Base-by-base conservation (phyloP, 140 eudicot species). In the Oenanthe javanica region DNA sequence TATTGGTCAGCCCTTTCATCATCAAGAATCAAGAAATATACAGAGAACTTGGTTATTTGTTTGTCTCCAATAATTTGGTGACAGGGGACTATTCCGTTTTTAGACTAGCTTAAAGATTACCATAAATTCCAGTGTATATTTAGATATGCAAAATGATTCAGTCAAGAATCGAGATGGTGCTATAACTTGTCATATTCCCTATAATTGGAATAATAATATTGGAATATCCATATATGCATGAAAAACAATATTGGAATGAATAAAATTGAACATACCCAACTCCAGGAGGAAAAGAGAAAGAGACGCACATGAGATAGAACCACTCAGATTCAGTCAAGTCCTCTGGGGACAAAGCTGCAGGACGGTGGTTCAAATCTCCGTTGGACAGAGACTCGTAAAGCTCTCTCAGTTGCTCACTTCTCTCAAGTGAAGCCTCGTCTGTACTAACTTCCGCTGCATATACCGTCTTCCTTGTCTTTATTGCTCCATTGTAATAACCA, bases 251-350 rank as follows among this genome's bases (percentile, higher is more conserved):
- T 4, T 2, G 2, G 19, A 23, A 72, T 71, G 21, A 21, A 21
- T 21, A 14, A 1, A 49, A 11, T 0, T n/a, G 19, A 23, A 75
- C 89, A 36, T 90, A 94, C 97, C 97, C 96, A 23, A 86, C 83
- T 11, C 91, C 93, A 4, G 90, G 97, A 80, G 95, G 89, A 82
- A 88, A 94, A 50, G 97, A 86, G 89, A 94, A 94, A 3, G 98
- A 94, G 76, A 85, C 87, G 76, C 97, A 94, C 94, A 94, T 87
- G 27, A 94, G 84, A 79, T 94, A 94, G 81, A 87, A 94, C 98
- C 98, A 94, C 76, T 94, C 98, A 7, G 93, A 78, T 61, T 94
- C 98, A 6, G 98, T 94, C 46, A 94, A 79, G 84, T 94, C 98
- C 89, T 94, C 98, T 19, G 98, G 98, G 43, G 93, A 90, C 84